A percentile compares a stretch with the other conserved stretches of the same genome.
These are phyloP conservation scores for Candida broadrunensis DNA, from an alignment of 805 yeast genomes.

Conservation along the genomic window DNA sequence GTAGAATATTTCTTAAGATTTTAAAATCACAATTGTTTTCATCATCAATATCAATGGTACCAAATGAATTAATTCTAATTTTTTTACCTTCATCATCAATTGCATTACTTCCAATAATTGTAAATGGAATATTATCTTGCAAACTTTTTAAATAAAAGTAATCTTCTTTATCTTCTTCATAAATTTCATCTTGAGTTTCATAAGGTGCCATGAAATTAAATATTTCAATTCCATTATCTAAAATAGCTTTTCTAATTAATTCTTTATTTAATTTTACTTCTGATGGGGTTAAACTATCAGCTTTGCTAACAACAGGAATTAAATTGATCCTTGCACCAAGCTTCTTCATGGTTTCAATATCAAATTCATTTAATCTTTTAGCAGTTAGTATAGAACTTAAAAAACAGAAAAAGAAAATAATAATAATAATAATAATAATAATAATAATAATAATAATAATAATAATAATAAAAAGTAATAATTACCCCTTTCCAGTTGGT, in stretches of 20 bases:
- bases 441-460: too few species aligned
- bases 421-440: too few species aligned
- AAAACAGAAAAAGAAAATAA: too few species aligned
- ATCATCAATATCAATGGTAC: constrained; percentile 15
- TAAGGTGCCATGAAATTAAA: constrained; percentile 17
- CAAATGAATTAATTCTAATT: constrained; percentile 15
- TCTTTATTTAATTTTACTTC: constrained; percentile 57
- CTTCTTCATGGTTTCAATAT: constrained; percentile 69
- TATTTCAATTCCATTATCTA: constrained; percentile 49
- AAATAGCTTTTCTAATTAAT: constrained; percentile 48
- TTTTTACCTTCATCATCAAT: constrained; percentile 5
- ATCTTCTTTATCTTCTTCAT: constrained; percentile 11
- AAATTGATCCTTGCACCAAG: constrained; percentile 71
- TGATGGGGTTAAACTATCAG: constrained; percentile 63
- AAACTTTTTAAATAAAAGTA: constrained; percentile 7
- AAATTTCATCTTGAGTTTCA: constrained; percentile 9
- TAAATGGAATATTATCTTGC: constrained; percentile 17
- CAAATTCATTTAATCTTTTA: constrained; percentile 51
- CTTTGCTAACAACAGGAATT: constrained; percentile 78
- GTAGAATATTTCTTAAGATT: constrained; percentile 15
- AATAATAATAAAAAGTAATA: not conserved
- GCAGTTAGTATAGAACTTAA: constrained; percentile 7
- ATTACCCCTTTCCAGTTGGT: constrained; percentile 57
- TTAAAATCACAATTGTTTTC: constrained; percentile 15
- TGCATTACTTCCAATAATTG: constrained; percentile 11